Evolutionary conservation across 169 alveolate species (phyloP).

Genomic region (Amoebophrya sp.): DNA sequence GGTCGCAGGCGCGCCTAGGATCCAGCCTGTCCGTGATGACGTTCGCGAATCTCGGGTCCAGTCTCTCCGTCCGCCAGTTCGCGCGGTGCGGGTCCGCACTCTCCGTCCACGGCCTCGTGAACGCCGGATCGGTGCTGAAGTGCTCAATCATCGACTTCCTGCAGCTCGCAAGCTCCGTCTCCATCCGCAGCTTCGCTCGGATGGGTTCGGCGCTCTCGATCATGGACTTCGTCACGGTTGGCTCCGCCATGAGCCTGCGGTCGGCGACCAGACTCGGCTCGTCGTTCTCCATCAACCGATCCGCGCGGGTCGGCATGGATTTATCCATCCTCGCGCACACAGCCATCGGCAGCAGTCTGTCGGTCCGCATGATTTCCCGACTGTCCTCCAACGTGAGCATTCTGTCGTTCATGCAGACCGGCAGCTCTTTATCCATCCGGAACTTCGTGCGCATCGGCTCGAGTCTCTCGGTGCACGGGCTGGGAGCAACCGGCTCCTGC

Average conservation of each 20-base stretch:
- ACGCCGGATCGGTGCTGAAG: too few relatives aligned
- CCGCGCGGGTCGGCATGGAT: too few relatives aligned
- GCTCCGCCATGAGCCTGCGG: not conserved
- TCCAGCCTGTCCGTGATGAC: not conserved
- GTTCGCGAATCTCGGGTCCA: not conserved
- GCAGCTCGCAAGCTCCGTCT: not conserved
- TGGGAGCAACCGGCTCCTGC: not conserved
- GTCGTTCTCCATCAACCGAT: too few relatives aligned
- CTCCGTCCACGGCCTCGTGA: too few relatives aligned
- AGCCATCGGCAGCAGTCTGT: not conserved
- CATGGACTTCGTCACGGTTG: not conserved
- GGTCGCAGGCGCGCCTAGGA: not conserved
- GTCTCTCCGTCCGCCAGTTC: not conserved
- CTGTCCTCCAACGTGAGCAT: not conserved
- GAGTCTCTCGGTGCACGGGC: not conserved
- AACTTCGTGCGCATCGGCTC: not conserved
- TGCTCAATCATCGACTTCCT: conserved; percentile 3
- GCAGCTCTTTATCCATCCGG: not conserved
- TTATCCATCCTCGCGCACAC: not conserved
- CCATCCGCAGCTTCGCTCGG: not conserved
- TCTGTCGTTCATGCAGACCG: not conserved
- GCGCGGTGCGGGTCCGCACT: too few relatives aligned
- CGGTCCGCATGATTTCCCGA: not conserved
- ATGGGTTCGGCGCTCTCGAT: not conserved
- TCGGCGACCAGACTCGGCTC: too few relatives aligned